These are phyloP conservation scores for Arthonia radiata DNA, from an alignment of 495 filamentous ascomycete species.

Conservation along the genomic window DNA sequence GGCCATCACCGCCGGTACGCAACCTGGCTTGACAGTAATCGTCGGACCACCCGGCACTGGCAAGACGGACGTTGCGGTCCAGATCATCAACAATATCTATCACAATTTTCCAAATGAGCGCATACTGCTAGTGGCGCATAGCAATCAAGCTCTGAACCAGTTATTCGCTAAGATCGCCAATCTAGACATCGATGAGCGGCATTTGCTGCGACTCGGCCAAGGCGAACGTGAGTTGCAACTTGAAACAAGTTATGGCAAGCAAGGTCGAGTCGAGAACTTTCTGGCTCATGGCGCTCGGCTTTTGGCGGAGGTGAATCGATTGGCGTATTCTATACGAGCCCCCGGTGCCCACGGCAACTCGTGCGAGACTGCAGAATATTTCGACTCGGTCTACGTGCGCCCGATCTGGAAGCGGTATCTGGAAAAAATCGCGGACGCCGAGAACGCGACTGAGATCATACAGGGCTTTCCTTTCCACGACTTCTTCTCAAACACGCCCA, in stretches of 20 bases:
- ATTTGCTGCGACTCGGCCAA: constrained; percentile 78
- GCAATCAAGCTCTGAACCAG: constrained; percentile 94
- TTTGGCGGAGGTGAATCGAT: constrained; percentile 61
- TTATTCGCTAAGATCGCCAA: constrained; percentile 95
- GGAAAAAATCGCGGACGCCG: constrained; percentile 22
- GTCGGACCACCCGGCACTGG: constrained; percentile 91
- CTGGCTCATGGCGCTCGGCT: constrained; percentile 64
- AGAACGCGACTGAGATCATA: constrained; percentile 31
- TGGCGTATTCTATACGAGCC: constrained; percentile 61
- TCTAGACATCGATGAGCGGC: constrained; percentile 84
- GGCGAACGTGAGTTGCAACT: constrained; percentile 61
- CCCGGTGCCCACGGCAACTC: constrained; percentile 81
- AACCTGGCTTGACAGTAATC: constrained; percentile 83
- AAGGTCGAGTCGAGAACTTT: constrained; percentile 87
- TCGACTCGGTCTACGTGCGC: constrained; percentile 72
- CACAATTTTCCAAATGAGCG: constrained; percentile 88
- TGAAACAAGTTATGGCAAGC: constrained; percentile 79
- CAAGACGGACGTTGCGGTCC: constrained; percentile 94
- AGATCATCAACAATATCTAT: constrained; percentile 97
- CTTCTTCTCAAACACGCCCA: constrained; percentile 74
- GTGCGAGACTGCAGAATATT: constrained; percentile 92
- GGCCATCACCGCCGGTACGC: constrained; percentile 79
- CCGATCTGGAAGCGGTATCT: constrained; percentile 76
- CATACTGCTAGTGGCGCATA: constrained; percentile 84
- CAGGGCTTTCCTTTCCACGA: constrained; percentile 69